A percentile compares a stretch with the other conserved stretches of the same genome.
Conservation (phyloP, 2,329 filamentous ascomycete genomes). For the Gnomoniopsis sp. region DNA sequence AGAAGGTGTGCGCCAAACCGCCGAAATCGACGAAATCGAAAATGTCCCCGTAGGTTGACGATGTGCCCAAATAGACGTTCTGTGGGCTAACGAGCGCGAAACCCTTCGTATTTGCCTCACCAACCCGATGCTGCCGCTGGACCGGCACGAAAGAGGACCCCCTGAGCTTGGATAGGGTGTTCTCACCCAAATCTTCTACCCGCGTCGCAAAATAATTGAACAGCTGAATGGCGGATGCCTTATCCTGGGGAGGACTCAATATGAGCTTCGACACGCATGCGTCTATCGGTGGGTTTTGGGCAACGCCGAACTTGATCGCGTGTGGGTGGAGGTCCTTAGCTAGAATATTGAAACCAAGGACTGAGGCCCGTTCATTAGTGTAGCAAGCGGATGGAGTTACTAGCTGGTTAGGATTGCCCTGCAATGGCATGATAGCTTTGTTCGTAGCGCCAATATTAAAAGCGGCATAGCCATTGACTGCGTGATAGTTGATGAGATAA, state of each 20-base stretch:
- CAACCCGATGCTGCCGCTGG: slow-evolving; percentile 17
- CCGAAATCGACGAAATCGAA: slow-evolving; percentile 98
- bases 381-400: slow-evolving; percentile 76
- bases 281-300: slow-evolving; percentile 72
- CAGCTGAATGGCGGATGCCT: slow-evolving; percentile 62
- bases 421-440: slow-evolving; percentile 68
- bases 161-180: slow-evolving; percentile 57
- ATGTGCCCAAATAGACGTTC: slow-evolving; percentile 75
- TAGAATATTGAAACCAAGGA: slow-evolving; percentile 80
- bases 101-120: slow-evolving; percentile 22
- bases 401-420: slow-evolving; percentile 62
- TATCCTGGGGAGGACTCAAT: slow-evolving; percentile 65
- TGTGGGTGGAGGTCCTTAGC: slow-evolving; percentile 73
- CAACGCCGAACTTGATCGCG: slow-evolving; percentile 81
- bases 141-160: slow-evolving; percentile 72
- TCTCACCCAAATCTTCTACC: slow-evolving; percentile 66
- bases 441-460: slow-evolving; percentile 56
- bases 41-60: slow-evolving; percentile 73
- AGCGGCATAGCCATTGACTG: slow-evolving; percentile 68
- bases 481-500: slow-evolving; percentile 80
- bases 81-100: slow-evolving; percentile 63
- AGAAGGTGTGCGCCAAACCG: slow-evolving; percentile 78
- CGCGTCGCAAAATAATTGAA: slow-evolving; percentile 84
- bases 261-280: slow-evolving; percentile 74
- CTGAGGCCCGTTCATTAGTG: slow-evolving; percentile 70